phyloP scores from a whole-genome alignment of 306 rosid genomes.

The Elaeagnus macrophylla region DNA sequence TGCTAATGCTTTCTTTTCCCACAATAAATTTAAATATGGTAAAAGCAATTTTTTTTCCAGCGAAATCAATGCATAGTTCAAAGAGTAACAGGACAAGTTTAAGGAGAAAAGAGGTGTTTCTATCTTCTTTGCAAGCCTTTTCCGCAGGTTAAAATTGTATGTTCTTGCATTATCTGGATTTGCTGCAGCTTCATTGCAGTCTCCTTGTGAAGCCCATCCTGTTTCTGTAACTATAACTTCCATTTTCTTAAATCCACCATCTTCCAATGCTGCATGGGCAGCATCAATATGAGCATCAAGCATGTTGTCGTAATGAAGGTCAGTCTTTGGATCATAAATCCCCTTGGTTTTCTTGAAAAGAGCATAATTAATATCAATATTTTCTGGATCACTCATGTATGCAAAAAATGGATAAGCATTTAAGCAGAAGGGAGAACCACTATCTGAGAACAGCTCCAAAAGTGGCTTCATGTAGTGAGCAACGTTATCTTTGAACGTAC shows the following conservation, averaged over 20 bases:
- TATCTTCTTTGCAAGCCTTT: slow-evolving; percentile 85
- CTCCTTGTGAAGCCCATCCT: slow-evolving; percentile 93
- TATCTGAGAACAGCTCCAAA: slow-evolving; percentile 65
- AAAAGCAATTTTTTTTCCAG: too few species aligned
- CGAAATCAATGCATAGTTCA: too few species aligned
- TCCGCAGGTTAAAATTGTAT: slow-evolving; percentile 76
- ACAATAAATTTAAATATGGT: too few species aligned
- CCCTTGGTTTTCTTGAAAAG: slow-evolving; percentile 70
- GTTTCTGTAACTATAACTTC: slow-evolving; percentile 91
- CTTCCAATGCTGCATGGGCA: slow-evolving; percentile 75
- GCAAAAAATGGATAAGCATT: slow-evolving; percentile 84
- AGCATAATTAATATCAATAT: slow-evolving; percentile 82
- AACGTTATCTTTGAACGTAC: slow-evolving; percentile 52
- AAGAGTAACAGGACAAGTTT: too few species aligned
- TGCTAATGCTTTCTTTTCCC: too few species aligned
- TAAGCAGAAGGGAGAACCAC: slow-evolving; percentile 92
- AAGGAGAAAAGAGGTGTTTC: slow-evolving; percentile 56
- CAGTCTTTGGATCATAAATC: slow-evolving; percentile 52
- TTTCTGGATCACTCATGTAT: slow-evolving; percentile 49
- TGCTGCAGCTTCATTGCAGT: slow-evolving; percentile 60
- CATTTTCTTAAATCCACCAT: slow-evolving; percentile 70
- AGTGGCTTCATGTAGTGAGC: slow-evolving; percentile 82
- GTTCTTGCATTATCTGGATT: slow-evolving; percentile 65
- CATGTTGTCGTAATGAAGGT: slow-evolving; percentile 87
- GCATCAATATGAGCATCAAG: slow-evolving; percentile 99